phyloP scores from a whole-genome alignment of 495 filamentous ascomycete species.

The Hypomontagnella monticulosa region DNA sequence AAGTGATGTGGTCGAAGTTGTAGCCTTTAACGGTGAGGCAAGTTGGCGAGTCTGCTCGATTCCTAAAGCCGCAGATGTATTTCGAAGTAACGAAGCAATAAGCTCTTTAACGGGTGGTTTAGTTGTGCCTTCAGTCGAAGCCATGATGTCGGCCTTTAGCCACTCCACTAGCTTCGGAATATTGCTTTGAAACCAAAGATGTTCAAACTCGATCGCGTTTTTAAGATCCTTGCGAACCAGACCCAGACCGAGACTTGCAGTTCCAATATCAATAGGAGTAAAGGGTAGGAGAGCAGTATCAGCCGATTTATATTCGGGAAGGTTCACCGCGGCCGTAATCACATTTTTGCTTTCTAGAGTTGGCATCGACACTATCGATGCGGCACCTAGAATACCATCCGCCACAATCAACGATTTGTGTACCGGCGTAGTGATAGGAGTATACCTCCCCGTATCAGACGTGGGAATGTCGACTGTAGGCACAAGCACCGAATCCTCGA shows the following conservation, averaged over 20 bases:
- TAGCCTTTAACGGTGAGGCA: constrained; percentile 33
- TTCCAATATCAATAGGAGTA: constrained; percentile 50
- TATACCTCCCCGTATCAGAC: constrained; percentile 66
- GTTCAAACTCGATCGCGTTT: constrained; percentile 75
- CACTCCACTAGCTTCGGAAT: constrained; percentile 72
- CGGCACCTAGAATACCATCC: constrained; percentile 65
- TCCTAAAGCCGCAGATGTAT: constrained; percentile 63
- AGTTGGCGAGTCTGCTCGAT: constrained; percentile 58
- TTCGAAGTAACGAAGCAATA: constrained; percentile 71
- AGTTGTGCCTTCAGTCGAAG: constrained; percentile 52
- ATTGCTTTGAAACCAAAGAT: constrained; percentile 76
- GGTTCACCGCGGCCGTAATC: constrained; percentile 54
- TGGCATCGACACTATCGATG: constrained; percentile 51
- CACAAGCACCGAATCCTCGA: constrained; percentile 71
- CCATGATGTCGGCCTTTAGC: constrained; percentile 64
- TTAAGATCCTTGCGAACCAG: constrained; percentile 72
- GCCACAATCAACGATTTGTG: constrained; percentile 83
- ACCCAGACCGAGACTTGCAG: constrained; percentile 66
- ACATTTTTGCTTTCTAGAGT: constrained; percentile 46
- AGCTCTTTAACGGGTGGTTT: constrained; percentile 72
- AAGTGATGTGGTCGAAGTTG: constrained; percentile 55
- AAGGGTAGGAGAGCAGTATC: constrained; percentile 50
- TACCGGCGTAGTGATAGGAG: constrained; percentile 79
- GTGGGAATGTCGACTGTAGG: constrained; percentile 75
- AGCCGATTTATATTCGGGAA: constrained; percentile 48